phyloP scores from a whole-genome alignment of 2,329 filamentous ascomycete species.

The Colletotrichum sojae region DNA sequence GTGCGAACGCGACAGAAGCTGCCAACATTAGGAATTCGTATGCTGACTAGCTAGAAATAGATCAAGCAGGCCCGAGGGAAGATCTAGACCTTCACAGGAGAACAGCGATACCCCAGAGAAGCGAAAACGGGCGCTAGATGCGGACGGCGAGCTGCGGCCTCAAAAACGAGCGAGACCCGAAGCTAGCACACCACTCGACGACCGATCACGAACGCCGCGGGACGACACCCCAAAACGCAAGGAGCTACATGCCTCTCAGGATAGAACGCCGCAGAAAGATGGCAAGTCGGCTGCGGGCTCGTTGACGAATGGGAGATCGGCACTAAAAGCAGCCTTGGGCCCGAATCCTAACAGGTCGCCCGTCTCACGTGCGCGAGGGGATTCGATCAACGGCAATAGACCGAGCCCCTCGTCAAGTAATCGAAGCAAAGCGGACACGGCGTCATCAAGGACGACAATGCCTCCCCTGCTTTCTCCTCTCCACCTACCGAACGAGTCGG shows the following conservation, averaged over 20 bases:
- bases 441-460: conserved; percentile 56
- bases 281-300: conserved; percentile 43
- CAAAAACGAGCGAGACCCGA: conserved; percentile 64
- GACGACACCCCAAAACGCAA: conserved; percentile 51
- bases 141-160: conserved; percentile 59
- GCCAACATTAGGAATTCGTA: too few relatives aligned
- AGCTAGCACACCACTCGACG: conserved; percentile 48
- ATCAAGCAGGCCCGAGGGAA: conserved; percentile 27
- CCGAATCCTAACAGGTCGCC: conserved; percentile 51
- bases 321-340: conserved; percentile 49
- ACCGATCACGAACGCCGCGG: conserved; percentile 49
- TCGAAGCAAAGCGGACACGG: conserved; percentile 55
- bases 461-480: conserved; percentile 69
- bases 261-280: conserved; percentile 49
- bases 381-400: conserved; percentile 60
- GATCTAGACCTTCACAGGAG: conserved; percentile 21
- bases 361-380: conserved; percentile 54
- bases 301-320: conserved; percentile 54
- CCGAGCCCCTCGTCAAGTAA: conserved; percentile 51
- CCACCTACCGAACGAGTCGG: conserved; percentile 57
- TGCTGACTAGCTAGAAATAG: conserved; percentile 22
- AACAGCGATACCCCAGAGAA: conserved; percentile 54
- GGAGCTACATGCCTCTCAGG: conserved; percentile 49
- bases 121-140: conserved; percentile 63
- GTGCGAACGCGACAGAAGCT: conserved; percentile 41